These are phyloP conservation scores for Galerina marginata DNA, from an alignment of 768 basidiomycete genomes.

Conservation along the genomic window DNA sequence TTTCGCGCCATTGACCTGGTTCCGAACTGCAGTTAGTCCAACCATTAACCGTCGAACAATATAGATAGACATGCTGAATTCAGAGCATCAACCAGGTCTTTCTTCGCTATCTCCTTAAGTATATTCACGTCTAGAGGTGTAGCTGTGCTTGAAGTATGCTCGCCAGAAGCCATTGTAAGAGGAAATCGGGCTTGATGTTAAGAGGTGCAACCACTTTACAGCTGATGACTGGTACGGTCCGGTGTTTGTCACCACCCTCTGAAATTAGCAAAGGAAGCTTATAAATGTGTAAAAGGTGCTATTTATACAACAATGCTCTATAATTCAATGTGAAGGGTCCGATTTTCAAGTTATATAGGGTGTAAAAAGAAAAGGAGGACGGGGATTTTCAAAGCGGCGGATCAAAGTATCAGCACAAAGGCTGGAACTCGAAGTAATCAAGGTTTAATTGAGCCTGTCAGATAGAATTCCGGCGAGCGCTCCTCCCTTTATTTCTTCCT, in stretches of 20 bases:
- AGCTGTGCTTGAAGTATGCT: conserved; percentile 33
- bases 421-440: background rate
- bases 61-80: conserved; percentile 64
- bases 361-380: background rate
- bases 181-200: background rate
- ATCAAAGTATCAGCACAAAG: too few species aligned
- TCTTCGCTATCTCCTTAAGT: conserved; percentile 80
- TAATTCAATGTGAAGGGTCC: background rate
- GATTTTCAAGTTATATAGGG: background rate
- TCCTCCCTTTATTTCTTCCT: conserved; percentile 73
- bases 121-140: conserved; percentile 63
- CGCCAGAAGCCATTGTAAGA: conserved; percentile 39
- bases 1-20: conserved; percentile 89
- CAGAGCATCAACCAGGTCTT: conserved; percentile 81
- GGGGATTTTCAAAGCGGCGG: background rate
- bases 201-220: background rate
- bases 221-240: conserved; percentile 1
- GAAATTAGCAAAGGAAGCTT: background rate
- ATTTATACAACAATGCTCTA: background rate
- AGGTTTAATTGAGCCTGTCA: conserved; percentile 23
- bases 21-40: conserved; percentile 17
- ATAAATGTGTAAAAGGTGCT: background rate
- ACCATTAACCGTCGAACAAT: conserved; percentile 4
- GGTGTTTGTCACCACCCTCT: background rate
- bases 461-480: conserved; percentile 79